A percentile compares a stretch with the other conserved stretches of the same genome.
Conservation (phyloP, 1,139 yeast species). For the Taphrina communis region DNA sequence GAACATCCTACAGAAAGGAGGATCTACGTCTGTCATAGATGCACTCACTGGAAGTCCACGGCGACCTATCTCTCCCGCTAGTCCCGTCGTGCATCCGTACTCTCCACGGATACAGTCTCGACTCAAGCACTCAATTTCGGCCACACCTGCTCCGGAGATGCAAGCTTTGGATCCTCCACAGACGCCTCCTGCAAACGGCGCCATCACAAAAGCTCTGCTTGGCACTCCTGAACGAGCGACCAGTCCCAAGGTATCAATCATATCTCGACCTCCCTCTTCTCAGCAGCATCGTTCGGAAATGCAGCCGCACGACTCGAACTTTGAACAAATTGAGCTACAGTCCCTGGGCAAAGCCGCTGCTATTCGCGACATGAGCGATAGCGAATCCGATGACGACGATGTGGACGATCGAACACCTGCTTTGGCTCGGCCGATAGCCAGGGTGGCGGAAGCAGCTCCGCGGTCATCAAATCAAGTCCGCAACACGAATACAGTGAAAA, state of each 20-base stretch:
- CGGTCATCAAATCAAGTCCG: background rate
- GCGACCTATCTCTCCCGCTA: slow-evolving; percentile 2
- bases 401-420: slow-evolving; percentile 7
- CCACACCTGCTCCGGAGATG: slow-evolving; percentile 4
- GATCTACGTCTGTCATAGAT: background rate
- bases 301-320: background rate
- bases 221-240: slow-evolving; percentile 6
- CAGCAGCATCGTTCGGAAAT: background rate
- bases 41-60: slow-evolving; percentile 7
- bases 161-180: background rate
- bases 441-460: background rate
- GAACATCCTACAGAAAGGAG: background rate
- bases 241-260: slow-evolving; percentile 3
- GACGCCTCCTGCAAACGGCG: background rate
- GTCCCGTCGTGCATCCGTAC: slow-evolving; percentile 28
- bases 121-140: slow-evolving; percentile 19
- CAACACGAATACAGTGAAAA: background rate
- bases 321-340: slow-evolving; percentile 12
- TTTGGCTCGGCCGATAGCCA: background rate
- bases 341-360: background rate
- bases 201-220: background rate
- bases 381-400: slow-evolving; percentile 7
- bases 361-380: background rate
- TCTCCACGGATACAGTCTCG: slow-evolving; percentile 35
- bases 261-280: background rate